phyloP scores from a whole-genome alignment of 2,329 filamentous ascomycete species.

The Colletotrichum spaethianum region DNA sequence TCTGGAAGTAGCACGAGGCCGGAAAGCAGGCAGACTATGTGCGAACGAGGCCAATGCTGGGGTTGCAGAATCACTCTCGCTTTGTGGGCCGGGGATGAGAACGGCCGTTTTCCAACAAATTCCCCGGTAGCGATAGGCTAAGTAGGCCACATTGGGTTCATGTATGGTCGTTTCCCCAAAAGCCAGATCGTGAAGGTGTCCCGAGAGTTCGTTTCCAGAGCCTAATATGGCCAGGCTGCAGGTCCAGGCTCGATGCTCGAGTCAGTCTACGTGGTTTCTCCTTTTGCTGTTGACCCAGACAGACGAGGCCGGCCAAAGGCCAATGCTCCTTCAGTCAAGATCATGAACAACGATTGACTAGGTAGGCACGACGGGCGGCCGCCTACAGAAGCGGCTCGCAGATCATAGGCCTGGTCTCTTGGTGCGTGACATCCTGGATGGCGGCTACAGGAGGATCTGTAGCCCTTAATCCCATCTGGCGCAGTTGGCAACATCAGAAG shows the following conservation, averaged over 20 bases:
- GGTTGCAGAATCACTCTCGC: constrained; percentile 6
- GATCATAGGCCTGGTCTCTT: constrained; percentile 22
- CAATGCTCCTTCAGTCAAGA: constrained; percentile 21
- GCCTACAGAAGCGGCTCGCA: constrained; percentile 6
- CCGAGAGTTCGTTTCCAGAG: not conserved
- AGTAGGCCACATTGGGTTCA: not conserved
- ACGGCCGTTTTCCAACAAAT: not conserved
- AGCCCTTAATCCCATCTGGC: constrained; percentile 6
- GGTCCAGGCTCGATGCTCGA: not conserved
- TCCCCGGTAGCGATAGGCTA: not conserved
- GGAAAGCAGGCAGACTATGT: constrained; percentile 9
- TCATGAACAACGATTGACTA: constrained; percentile 16
- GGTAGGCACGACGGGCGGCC: not conserved
- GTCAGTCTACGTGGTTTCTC: constrained; percentile 4
- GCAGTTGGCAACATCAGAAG: constrained; percentile 30
- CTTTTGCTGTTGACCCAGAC: not conserved
- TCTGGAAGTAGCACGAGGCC: constrained; percentile 13
- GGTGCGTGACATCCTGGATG: constrained; percentile 25
- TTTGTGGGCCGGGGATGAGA: constrained; percentile 5
- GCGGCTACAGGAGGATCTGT: constrained; percentile 1
- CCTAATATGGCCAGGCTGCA: not conserved
- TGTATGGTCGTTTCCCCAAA: constrained; percentile 15
- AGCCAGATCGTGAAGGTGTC: constrained; percentile 11
- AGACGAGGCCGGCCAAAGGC: not conserved
- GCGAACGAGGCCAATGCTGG: constrained; percentile 17